A percentile compares a stretch with the other conserved stretches of the same genome.
These are phyloP conservation scores for Debaryomyces sp. DNA, from an alignment of 1,139 yeast species.

Conservation along the genomic window DNA sequence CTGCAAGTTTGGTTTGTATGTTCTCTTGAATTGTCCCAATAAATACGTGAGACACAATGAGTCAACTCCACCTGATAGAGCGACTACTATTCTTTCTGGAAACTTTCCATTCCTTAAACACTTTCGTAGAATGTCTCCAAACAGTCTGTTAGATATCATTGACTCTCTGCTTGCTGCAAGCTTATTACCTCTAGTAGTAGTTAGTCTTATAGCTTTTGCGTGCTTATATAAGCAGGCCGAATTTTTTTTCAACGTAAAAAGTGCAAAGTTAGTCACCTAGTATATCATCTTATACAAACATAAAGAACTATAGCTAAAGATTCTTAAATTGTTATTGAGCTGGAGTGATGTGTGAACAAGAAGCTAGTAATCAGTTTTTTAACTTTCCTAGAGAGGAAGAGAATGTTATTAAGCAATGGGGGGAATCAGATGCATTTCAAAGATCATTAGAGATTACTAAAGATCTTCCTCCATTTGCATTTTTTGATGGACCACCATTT, in stretches of 20 bases:
- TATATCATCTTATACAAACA: neutral
- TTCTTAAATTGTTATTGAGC: neutral
- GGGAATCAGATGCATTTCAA: constrained; percentile 89
- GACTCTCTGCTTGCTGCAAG: neutral
- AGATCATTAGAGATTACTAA: constrained; percentile 81
- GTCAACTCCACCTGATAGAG: constrained; percentile 83
- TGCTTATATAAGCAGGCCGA: neutral
- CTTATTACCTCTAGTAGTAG: neutral
- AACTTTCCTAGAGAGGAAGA: constrained; percentile 91
- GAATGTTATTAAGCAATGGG: constrained; percentile 77
- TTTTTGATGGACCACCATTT: constrained; percentile 99
- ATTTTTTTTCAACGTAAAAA: constrained; percentile 8
- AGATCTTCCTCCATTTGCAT: constrained; percentile 85
- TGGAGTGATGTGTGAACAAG: constrained; percentile 34
- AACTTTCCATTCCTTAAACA: constrained; percentile 13
- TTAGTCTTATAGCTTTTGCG: neutral
- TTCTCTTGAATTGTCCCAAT: constrained; percentile 31
- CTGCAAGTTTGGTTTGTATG: constrained; percentile 24
- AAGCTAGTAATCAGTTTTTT: constrained; percentile 33
- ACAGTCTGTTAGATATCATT: constrained; percentile 16
- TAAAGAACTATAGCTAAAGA: neutral
- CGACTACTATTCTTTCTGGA: constrained; percentile 31
- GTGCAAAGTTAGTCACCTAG: constrained; percentile 6
- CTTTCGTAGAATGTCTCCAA: constrained; percentile 15
- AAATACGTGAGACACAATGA: constrained; percentile 68